Evolutionary conservation across 257 asterid genomes (phyloP).

Genomic region (Rubia yunnanensis): DNA sequence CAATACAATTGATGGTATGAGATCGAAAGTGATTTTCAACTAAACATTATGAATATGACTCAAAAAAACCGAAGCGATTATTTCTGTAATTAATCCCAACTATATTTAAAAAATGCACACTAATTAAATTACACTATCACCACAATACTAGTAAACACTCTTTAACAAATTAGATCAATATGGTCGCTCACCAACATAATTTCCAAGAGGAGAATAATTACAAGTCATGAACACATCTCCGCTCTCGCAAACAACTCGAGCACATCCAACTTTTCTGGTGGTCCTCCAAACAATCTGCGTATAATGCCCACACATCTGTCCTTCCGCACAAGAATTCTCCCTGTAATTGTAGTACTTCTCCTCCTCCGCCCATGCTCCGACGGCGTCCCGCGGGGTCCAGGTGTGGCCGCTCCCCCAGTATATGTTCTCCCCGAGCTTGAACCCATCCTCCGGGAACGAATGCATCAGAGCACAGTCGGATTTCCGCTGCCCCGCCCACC

Average conservation of each 20-base stretch:
- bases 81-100: too few species aligned
- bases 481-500: conserved; percentile 63
- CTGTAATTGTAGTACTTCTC: conserved; percentile 44
- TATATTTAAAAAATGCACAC: too few species aligned
- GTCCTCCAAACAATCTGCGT: conserved; percentile 73
- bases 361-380: conserved; percentile 63
- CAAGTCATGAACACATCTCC: conserved; percentile 79
- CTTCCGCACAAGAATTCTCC: conserved; percentile 39
- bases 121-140: too few species aligned
- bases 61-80: too few species aligned
- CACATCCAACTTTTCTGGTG: conserved; percentile 52
- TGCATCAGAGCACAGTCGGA: conserved; percentile 38
- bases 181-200: conserved; percentile 54
- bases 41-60: too few species aligned
- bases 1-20: too few species aligned
- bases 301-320: conserved; percentile 69
- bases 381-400: conserved; percentile 66
- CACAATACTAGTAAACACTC: too few species aligned
- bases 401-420: conserved; percentile 63
- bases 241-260: conserved; percentile 47
- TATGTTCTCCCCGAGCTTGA: conserved; percentile 62
- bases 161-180: conserved; percentile 20
- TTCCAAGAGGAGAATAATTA: conserved; percentile 71
- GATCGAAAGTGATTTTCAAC: too few species aligned
- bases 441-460: conserved; percentile 56